Evolutionary conservation across 2,329 filamentous ascomycete genomes (phyloP).

Genomic region (Neofusicoccum sp.): DNA sequence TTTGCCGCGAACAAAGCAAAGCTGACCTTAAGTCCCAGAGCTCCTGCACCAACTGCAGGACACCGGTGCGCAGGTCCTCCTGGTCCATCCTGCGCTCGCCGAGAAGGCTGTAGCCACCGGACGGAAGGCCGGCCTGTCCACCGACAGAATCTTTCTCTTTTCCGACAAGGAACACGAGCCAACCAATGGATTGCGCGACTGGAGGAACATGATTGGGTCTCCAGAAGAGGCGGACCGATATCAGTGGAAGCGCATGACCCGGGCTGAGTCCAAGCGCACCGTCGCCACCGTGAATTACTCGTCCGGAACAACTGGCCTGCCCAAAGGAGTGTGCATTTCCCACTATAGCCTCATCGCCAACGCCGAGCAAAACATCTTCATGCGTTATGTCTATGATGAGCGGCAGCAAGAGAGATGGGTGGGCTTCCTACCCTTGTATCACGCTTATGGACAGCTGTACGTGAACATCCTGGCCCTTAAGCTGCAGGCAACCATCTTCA

Average conservation of each 20-base stretch:
- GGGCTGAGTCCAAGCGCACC: slow-evolving; percentile 51
- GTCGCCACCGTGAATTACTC: slow-evolving; percentile 75
- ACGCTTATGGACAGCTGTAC: slow-evolving; percentile 62
- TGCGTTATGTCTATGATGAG: slow-evolving; percentile 43
- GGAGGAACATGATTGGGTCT: slow-evolving; percentile 59
- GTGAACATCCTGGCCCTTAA: slow-evolving; percentile 61
- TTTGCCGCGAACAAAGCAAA: not conserved
- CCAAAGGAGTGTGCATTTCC: slow-evolving; percentile 81
- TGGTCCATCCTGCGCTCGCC: slow-evolving; percentile 60
- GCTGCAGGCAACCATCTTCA: slow-evolving; percentile 63
- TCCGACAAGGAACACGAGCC: slow-evolving; percentile 39
- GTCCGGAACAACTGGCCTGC: slow-evolving; percentile 74
- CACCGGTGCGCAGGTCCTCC: slow-evolving; percentile 64
- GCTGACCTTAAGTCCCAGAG: slow-evolving; percentile 51
- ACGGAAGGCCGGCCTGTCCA: slow-evolving; percentile 53
- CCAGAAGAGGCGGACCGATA: slow-evolving; percentile 56
- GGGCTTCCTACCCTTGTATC: slow-evolving; percentile 66
- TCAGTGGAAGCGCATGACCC: slow-evolving; percentile 59
- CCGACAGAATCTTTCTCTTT: slow-evolving; percentile 62
- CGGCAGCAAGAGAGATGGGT: slow-evolving; percentile 50
- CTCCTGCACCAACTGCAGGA: slow-evolving; percentile 73
- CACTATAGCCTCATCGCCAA: slow-evolving; percentile 76
- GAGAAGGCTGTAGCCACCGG: slow-evolving; percentile 67
- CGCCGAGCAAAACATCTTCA: slow-evolving; percentile 57
- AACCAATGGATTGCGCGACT: slow-evolving; percentile 52